A percentile compares a stretch with the other conserved stretches of the same genome.
Evolutionary conservation across 2,329 filamentous ascomycete species (phyloP).

Genomic region (Aschersonia sp.): DNA sequence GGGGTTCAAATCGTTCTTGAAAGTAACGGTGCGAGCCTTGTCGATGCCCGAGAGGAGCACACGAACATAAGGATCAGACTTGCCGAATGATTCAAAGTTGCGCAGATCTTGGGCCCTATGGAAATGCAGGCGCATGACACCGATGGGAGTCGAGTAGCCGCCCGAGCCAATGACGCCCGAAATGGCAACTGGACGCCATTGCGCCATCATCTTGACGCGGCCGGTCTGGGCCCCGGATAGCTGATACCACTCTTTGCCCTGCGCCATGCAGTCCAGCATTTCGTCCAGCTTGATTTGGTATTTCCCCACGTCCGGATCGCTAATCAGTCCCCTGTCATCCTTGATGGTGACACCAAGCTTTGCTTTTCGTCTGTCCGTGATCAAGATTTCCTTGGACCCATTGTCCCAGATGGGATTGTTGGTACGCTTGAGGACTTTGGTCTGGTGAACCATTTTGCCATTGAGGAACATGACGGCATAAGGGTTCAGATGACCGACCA

Average conservation of each 20-base stretch:
- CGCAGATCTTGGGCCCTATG: constrained; percentile 68
- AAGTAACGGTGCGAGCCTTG: constrained; percentile 86
- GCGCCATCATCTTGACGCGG: constrained; percentile 75
- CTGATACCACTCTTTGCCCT: constrained; percentile 95
- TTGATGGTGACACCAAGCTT: constrained; percentile 88
- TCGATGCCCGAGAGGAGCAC: constrained; percentile 82
- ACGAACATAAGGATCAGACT: constrained; percentile 89
- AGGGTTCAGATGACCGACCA: constrained; percentile 82
- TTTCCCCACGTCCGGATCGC: constrained; percentile 74
- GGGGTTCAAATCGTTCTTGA: constrained; percentile 88
- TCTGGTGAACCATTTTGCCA: constrained; percentile 77
- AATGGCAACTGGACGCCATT: constrained; percentile 91
- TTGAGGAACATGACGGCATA: constrained; percentile 84
- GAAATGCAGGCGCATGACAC: constrained; percentile 91
- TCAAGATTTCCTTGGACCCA: constrained; percentile 82
- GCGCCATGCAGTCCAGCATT: constrained; percentile 77
- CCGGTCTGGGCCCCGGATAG: constrained; percentile 69
- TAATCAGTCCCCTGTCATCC: constrained; percentile 75
- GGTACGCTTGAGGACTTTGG: constrained; percentile 87
- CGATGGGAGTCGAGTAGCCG: constrained; percentile 85
- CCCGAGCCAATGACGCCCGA: constrained; percentile 68
- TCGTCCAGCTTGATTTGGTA: constrained; percentile 95
- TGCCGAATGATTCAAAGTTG: constrained; percentile 90
- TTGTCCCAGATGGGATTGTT: constrained; percentile 97
- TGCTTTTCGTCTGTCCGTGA: constrained; percentile 83